phyloP scores from a whole-genome alignment of 2,329 filamentous ascomycete genomes.

The Ceratocystis colombiana region DNA sequence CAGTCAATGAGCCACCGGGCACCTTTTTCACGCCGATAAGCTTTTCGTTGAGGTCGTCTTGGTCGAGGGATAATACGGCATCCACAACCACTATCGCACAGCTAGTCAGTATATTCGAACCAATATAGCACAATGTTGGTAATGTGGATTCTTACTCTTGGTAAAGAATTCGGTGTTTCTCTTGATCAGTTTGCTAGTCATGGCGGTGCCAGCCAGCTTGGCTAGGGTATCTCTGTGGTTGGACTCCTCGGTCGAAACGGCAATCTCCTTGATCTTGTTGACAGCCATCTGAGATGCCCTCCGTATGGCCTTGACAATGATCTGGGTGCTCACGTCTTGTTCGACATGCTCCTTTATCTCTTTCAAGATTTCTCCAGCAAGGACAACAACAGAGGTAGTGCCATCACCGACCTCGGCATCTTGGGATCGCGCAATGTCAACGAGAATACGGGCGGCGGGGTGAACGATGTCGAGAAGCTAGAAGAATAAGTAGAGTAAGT shows the following conservation, averaged over 20 bases:
- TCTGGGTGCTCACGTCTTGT: conserved; percentile 92
- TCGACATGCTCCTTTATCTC: conserved; percentile 94
- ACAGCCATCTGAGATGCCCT: conserved; percentile 82
- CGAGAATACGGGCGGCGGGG: conserved; percentile 90
- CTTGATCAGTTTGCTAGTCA: conserved; percentile 99
- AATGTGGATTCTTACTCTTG: conserved; percentile 52
- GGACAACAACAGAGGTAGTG: conserved; percentile 91
- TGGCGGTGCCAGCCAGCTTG: conserved; percentile 88
- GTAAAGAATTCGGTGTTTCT: conserved; percentile 95
- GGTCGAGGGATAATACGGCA: conserved; percentile 86
- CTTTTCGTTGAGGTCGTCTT: conserved; percentile 94
- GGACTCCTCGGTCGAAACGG: conserved; percentile 69
- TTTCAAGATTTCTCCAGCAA: conserved; percentile 96
- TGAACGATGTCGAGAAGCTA: conserved; percentile 97
- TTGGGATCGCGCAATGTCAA: conserved; percentile 96
- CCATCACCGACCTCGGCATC: conserved; percentile 98
- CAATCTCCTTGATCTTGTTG: conserved; percentile 98
- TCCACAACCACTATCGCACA: conserved; percentile 76
- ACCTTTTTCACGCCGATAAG: conserved; percentile 98
- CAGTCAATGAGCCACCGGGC: conserved; percentile 87
- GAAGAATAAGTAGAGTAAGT: conserved; percentile 22
- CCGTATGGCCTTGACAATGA: conserved; percentile 91
- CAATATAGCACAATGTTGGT: neutral
- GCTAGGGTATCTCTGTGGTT: conserved; percentile 78
- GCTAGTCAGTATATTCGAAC: conserved; percentile 13